These are phyloP conservation scores for Porogramme epimiltina DNA, from an alignment of 1,284 basidiomycete species.

Conservation along the genomic window DNA sequence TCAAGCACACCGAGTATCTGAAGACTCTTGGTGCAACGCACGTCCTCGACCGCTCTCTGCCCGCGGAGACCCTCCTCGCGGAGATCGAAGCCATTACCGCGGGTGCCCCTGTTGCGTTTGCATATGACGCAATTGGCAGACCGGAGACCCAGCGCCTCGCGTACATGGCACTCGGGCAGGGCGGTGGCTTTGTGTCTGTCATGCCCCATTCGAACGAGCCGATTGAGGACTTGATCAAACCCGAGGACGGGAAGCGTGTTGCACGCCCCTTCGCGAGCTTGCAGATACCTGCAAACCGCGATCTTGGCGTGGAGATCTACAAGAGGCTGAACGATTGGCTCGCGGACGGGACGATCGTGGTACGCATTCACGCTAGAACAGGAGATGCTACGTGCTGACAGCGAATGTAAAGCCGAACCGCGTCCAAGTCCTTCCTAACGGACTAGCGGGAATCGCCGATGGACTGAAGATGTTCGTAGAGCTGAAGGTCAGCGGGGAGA, in stretches of 20 bases:
- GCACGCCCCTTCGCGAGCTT: not conserved
- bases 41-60: conserved; percentile 21
- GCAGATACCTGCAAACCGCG: not conserved
- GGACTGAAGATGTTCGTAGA: conserved; percentile 44
- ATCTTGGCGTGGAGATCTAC: conserved; percentile 5
- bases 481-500: conserved; percentile 48
- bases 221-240: not conserved
- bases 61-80: not conserved
- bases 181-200: conserved; percentile 18
- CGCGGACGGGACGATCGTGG: conserved; percentile 8
- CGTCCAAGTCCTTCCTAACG: conserved; percentile 44
- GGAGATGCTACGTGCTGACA: too few species aligned
- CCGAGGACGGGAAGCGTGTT: conserved; percentile 13
- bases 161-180: conserved; percentile 25
- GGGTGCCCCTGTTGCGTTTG: conserved; percentile 10
- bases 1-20: conserved; percentile 43
- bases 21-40: conserved; percentile 30
- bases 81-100: not conserved
- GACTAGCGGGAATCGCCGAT: conserved; percentile 43
- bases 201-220: not conserved
- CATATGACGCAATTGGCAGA: conserved; percentile 27
- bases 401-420: conserved; percentile 19
- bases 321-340: conserved; percentile 7
- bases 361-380: not conserved
- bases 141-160: conserved; percentile 21